A percentile compares a stretch with the other conserved stretches of the same genome.
Evolutionary conservation across 2,329 filamentous ascomycete genomes (phyloP).

Genomic region (Aaosphaeria pasadenensis): DNA sequence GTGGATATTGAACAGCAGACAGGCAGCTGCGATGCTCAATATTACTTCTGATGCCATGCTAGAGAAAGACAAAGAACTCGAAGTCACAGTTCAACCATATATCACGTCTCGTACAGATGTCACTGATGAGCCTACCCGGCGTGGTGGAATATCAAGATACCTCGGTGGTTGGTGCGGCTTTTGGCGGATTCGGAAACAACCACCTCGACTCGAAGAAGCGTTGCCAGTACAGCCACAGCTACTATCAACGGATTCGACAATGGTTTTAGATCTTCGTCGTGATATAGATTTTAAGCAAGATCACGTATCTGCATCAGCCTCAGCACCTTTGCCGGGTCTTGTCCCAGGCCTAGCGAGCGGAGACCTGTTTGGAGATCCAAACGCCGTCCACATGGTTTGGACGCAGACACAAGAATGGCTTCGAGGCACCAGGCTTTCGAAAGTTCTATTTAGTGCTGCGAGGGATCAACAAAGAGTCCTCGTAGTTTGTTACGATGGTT

Average conservation of each 20-base stretch:
- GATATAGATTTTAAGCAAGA: background rate
- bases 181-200: background rate
- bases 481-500: slow-evolving; percentile 5
- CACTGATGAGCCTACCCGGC: too few relatives aligned
- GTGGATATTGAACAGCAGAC: slow-evolving; percentile 1
- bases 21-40: background rate
- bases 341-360: background rate
- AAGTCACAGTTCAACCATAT: too few relatives aligned
- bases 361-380: slow-evolving; percentile 5
- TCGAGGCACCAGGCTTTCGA: background rate
- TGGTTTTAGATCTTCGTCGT: slow-evolving; percentile 1
- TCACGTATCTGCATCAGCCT: background rate
- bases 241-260: slow-evolving; percentile 1
- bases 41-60: background rate
- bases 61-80: too few relatives aligned
- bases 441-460: background rate
- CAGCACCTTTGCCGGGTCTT: slow-evolving; percentile 1
- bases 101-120: too few relatives aligned
- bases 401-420: slow-evolving; percentile 1
- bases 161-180: too few relatives aligned
- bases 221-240: slow-evolving; percentile 1
- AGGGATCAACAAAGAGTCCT: slow-evolving; percentile 1
- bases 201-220: background rate
- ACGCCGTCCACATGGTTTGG: slow-evolving; percentile 4
- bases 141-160: too few relatives aligned